Evolutionary conservation across 192 early-diverging fungal genomes (phyloP), one percentile per base, ranked within the genome.

Genomic region (Coemansia sp.): DNA sequence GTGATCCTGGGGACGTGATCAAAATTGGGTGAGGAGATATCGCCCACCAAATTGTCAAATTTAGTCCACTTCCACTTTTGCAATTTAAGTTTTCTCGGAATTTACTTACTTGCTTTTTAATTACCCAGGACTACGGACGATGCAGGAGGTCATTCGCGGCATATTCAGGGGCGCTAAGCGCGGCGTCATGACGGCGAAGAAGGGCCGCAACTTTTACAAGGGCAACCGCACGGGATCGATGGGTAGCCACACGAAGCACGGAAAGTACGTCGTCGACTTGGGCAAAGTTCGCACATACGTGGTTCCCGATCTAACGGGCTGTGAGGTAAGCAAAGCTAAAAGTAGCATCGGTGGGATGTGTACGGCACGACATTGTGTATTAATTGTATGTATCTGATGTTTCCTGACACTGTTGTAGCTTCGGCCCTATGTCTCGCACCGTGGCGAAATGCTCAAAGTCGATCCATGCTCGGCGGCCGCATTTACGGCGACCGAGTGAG

Each of bases 181-280:
- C 70, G 79, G 83, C 10, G 83, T 85, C 16, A 72, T 85, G 76
- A 85, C 83, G n/a, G 64, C 83, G 22, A 85, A 85, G 67, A 73
- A 81, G 34, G 83, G 83, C 9, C 83, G 67, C 73, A 74, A 85
- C 64, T 85, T 81, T 68, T 85, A 85, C 76, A 85, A 85, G 66
- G 83, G 80, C 68, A 85, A 78, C 44, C 83, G 83, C 73, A 81
- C 83, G 24, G 83, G 83, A 8, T 78, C 79, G 62, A 85, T 85
- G 79, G 83, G 83, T 33, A 72, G 76, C 39, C 83, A 85, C 65
- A 85, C 83, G 34, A 85, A 85, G 62, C 79, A 85, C 53, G 83
- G 83, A 20, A 70, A 65, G 57, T 85, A 81, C 38, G 75, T 75
- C 12, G 62, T 85, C 31, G 73, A 81, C 36, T 46, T 72, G 34